These are phyloP conservation scores for Fusarium falciforme DNA, from an alignment of 2,329 filamentous ascomycete species.

Conservation along the genomic window DNA sequence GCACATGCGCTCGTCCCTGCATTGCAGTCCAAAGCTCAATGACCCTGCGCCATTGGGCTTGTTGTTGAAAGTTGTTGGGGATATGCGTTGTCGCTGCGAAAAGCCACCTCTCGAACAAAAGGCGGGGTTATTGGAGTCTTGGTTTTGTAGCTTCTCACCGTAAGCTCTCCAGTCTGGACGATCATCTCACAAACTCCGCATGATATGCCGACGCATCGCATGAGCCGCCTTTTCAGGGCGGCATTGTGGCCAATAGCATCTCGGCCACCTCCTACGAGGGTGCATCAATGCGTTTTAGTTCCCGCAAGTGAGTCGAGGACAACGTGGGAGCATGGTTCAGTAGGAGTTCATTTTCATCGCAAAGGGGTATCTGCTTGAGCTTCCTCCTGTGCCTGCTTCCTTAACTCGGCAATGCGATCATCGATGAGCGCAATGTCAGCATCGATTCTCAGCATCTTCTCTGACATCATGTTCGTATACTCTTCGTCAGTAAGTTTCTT, in stretches of 20 bases:
- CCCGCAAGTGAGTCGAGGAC: neutral
- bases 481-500: slow-evolving; percentile 77
- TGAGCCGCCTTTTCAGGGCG: neutral
- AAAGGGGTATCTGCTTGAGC: slow-evolving; percentile 12
- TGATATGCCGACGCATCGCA: slow-evolving; percentile 7
- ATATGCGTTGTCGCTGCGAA: slow-evolving; percentile 6
- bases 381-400: slow-evolving; percentile 24
- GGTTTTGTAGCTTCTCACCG: neutral
- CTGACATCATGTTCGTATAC: slow-evolving; percentile 76
- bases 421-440: slow-evolving; percentile 83
- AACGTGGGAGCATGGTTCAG: neutral
- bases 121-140: neutral
- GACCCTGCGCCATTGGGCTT: neutral
- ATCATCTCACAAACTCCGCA: slow-evolving; percentile 8
- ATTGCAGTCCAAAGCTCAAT: neutral
- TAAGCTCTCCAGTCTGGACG: neutral
- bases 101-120: neutral
- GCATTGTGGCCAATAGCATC: slow-evolving; percentile 1
- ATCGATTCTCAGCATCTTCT: slow-evolving; percentile 78
- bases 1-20: neutral
- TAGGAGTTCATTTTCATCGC: slow-evolving; percentile 8
- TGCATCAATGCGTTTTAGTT: slow-evolving; percentile 1
- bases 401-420: slow-evolving; percentile 71
- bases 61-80: slow-evolving; percentile 22
- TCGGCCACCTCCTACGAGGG: neutral